Conservation (phyloP, 768 basidiomycete species). For the Symmetrospora coprosmae region DNA sequence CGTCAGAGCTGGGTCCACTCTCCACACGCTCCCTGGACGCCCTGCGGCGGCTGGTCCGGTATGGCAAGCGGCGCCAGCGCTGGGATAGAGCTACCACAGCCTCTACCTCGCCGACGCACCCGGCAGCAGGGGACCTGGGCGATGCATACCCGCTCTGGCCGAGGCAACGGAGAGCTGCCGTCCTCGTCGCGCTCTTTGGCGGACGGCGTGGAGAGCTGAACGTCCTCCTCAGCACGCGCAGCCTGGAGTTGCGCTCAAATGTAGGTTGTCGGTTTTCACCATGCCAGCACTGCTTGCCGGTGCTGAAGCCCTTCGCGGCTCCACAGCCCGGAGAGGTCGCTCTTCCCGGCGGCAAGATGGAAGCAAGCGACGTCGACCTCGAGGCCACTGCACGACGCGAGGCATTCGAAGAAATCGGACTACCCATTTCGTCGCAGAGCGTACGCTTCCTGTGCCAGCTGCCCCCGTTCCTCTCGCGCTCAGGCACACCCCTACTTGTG, state of each 20-base stretch:
- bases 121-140: background rate
- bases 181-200: conserved; percentile 16
- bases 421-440: conserved; percentile 23
- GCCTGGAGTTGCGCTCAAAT: conserved; percentile 4
- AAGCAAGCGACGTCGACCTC: conserved; percentile 4
- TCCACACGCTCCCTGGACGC: conserved; percentile 9
- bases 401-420: conserved; percentile 32
- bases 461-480: conserved; percentile 30
- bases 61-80: background rate
- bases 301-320: too few relatives aligned
- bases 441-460: conserved; percentile 29
- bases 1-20: conserved; percentile 15
- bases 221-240: conserved; percentile 4
- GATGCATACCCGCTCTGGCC: conserved; percentile 9
- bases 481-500: conserved; percentile 28
- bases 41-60: conserved; percentile 6
- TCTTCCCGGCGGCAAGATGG: conserved; percentile 23
- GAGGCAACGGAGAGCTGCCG: background rate
- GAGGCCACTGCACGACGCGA: conserved; percentile 43
- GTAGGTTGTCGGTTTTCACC: background rate
- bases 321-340: conserved; percentile 24
- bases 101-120: background rate
- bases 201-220: conserved; percentile 13
- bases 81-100: background rate
- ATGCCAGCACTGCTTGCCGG: too few relatives aligned